These are phyloP conservation scores for Leccinum variicolor DNA, from an alignment of 768 basidiomycete species.

Conservation along the genomic window DNA sequence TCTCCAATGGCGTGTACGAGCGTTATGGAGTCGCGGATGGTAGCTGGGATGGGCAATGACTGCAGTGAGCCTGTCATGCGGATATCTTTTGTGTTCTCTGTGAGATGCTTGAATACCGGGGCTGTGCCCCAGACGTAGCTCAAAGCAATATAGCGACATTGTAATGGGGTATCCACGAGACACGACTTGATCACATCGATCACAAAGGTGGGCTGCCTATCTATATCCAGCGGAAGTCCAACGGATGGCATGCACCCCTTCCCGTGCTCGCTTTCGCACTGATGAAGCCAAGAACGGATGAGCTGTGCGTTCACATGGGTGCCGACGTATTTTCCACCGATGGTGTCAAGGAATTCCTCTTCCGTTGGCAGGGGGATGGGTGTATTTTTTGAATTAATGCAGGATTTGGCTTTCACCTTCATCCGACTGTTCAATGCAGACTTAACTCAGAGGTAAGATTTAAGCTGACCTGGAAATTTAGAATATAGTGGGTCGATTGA, in stretches of 20 bases:
- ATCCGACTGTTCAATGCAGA: background rate
- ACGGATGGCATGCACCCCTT: slow-evolving; percentile 2
- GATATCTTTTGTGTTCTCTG: slow-evolving; percentile 1
- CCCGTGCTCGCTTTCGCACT: slow-evolving; percentile 11
- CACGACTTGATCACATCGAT: slow-evolving; percentile 16
- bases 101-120: slow-evolving; percentile 9
- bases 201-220: slow-evolving; percentile 10
- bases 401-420: slow-evolving; percentile 6
- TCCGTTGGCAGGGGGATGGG: background rate
- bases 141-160: slow-evolving; percentile 23
- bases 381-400: too few relatives aligned
- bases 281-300: slow-evolving; percentile 13
- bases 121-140: slow-evolving; percentile 22
- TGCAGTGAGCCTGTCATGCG: slow-evolving; percentile 1
- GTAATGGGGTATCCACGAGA: slow-evolving; percentile 14
- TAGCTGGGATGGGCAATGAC: slow-evolving; percentile 14
- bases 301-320: slow-evolving; percentile 5
- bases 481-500: background rate
- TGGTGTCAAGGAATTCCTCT: background rate
- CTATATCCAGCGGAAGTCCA: background rate
- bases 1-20: slow-evolving; percentile 19
- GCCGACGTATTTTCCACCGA: slow-evolving; percentile 11
- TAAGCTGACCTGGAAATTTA: slow-evolving; percentile 7
- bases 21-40: slow-evolving; percentile 23
- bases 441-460: background rate